These are phyloP conservation scores for Candida stauntonica DNA, from an alignment of 805 yeast genomes.

Conservation along the genomic window DNA sequence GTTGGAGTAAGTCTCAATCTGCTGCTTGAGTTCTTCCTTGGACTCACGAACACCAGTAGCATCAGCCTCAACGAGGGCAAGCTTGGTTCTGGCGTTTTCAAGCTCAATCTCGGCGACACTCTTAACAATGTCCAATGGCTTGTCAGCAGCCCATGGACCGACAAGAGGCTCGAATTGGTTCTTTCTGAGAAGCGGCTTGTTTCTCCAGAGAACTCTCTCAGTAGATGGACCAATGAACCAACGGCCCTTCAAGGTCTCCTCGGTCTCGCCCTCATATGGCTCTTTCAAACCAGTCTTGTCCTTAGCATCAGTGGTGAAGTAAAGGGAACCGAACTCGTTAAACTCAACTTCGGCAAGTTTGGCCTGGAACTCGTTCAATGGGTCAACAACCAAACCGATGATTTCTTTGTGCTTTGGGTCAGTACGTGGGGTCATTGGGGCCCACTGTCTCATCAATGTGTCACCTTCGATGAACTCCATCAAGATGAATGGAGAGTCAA, in stretches of 20 bases:
- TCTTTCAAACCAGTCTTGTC: conserved; percentile 28
- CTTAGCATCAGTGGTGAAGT: conserved; percentile 65
- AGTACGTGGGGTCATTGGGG: conserved; percentile 67
- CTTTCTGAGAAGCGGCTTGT: conserved; percentile 49
- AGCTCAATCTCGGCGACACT: conserved; percentile 65
- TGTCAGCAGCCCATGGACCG: conserved; percentile 73
- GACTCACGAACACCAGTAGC: conserved; percentile 44
- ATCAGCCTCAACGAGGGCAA: conserved; percentile 50
- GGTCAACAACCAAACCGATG: conserved; percentile 59
- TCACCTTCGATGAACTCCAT: conserved; percentile 80
- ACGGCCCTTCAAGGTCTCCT: conserved; percentile 48
- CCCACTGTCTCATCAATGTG: conserved; percentile 85
- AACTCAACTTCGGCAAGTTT: conserved; percentile 54
- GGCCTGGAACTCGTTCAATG: conserved; percentile 64
- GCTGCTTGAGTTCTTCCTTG: conserved; percentile 39
- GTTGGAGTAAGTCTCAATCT: conserved; percentile 58
- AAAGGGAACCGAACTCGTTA: conserved; percentile 75
- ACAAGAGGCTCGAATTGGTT: conserved; percentile 44
- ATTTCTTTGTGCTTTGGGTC: conserved; percentile 47
- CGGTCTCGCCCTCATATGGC: conserved; percentile 60
- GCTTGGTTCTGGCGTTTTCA: conserved; percentile 50
- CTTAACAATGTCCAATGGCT: conserved; percentile 58
- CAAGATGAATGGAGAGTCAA: conserved; percentile 72
- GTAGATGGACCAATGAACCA: conserved; percentile 91
- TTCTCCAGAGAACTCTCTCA: conserved; percentile 74